phyloP scores from a whole-genome alignment of 495 filamentous ascomycete genomes.

The Thermochaetoides thermophila region DNA sequence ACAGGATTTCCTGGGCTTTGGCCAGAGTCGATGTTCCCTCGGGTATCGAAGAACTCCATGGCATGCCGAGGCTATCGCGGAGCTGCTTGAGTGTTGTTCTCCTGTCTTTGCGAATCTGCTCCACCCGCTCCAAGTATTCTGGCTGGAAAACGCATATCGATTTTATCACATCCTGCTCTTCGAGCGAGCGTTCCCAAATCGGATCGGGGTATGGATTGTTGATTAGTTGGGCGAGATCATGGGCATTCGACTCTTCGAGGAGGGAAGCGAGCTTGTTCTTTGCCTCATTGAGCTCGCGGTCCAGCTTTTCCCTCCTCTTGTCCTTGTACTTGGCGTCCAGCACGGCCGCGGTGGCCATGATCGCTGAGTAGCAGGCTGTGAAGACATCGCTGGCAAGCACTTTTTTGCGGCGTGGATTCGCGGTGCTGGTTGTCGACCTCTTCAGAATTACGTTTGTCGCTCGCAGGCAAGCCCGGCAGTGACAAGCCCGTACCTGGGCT shows the following conservation, averaged over 20 bases:
- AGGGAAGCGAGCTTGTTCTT: conserved; percentile 6
- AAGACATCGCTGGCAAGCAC: conserved; percentile 45
- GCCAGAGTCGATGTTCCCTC: conserved; percentile 1
- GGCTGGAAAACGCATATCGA: conserved; percentile 2
- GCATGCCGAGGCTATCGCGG: not conserved
- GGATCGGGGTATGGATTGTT: not conserved
- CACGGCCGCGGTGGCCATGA: conserved; percentile 56
- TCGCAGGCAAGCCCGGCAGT: conserved; percentile 48
- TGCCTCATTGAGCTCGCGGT: conserved; percentile 37
- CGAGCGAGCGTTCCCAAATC: not conserved
- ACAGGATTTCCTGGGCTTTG: conserved; percentile 5
- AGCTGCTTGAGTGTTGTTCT: not conserved
- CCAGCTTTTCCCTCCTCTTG: conserved; percentile 45
- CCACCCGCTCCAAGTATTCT: not conserved
- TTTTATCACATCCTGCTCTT: conserved; percentile 1
- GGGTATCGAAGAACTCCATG: not conserved
- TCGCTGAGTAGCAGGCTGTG: conserved; percentile 55
- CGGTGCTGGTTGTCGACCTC: conserved; percentile 4
- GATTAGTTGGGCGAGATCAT: conserved; percentile 10
- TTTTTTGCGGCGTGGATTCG: conserved; percentile 32
- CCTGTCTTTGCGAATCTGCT: not conserved
- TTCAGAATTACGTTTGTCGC: conserved; percentile 25
- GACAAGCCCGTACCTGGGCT: conserved; percentile 47
- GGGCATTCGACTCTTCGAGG: conserved; percentile 8
- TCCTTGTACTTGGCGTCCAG: conserved; percentile 50